These are phyloP conservation scores for Tulasnella sp. DNA, from an alignment of 768 basidiomycete species.

Conservation along the genomic window DNA sequence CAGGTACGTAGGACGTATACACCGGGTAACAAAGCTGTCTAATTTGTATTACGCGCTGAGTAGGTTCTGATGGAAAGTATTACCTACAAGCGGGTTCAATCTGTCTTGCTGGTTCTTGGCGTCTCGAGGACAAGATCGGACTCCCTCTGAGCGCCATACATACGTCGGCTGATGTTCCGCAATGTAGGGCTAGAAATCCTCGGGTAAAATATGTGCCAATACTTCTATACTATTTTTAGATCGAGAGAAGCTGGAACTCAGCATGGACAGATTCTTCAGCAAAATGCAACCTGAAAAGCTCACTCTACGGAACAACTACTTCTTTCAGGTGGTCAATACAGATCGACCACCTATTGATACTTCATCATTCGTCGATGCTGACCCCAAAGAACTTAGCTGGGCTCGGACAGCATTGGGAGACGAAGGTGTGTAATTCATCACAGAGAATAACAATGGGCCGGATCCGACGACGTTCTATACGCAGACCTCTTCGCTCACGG, in stretches of 20 bases:
- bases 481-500: background rate
- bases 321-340: conserved; percentile 12
- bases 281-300: conserved; percentile 55
- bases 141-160: conserved; percentile 63
- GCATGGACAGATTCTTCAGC: conserved; percentile 60
- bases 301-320: conserved; percentile 60
- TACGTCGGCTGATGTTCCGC: conserved; percentile 54
- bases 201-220: background rate
- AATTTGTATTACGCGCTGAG: background rate
- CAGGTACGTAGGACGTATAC: conserved; percentile 12
- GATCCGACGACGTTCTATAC: background rate
- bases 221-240: conserved; percentile 27
- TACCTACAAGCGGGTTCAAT: conserved; percentile 68
- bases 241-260: conserved; percentile 47
- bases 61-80: conserved; percentile 55
- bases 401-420: conserved; percentile 40
- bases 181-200: conserved; percentile 36
- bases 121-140: conserved; percentile 65
- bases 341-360: conserved; percentile 15
- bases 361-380: conserved; percentile 29
- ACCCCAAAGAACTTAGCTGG: conserved; percentile 61
- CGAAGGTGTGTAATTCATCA: conserved; percentile 35
- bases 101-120: conserved; percentile 60
- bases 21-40: background rate
- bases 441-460: conserved; percentile 7